Percentiles rank a stretch among this genome's conserved stretches.
Conservation (phyloP, 176 grass and related monocot genomes). For the Pontederia crassipes region DNA sequence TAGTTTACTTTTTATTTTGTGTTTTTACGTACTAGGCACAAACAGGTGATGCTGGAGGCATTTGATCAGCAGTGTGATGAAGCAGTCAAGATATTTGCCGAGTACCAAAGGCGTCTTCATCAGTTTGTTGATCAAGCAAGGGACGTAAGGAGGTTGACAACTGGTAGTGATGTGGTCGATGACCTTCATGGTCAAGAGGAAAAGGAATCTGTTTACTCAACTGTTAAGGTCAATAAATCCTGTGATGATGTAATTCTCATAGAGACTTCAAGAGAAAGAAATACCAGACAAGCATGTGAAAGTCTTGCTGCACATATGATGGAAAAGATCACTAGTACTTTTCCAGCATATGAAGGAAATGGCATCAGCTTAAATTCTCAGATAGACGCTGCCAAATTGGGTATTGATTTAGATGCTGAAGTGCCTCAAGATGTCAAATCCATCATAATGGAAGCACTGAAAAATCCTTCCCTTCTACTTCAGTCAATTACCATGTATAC, state of each 20-base stretch:
- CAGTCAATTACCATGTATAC: conserved; percentile 69
- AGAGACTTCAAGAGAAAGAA: conserved; percentile 71
- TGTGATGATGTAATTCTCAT: conserved; percentile 58
- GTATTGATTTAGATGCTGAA: conserved; percentile 83
- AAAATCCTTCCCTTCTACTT: conserved; percentile 69
- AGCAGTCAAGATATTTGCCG: conserved; percentile 87
- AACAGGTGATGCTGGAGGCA: conserved; percentile 81
- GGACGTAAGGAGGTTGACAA: conserved; percentile 59
- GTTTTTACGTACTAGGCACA: conserved; percentile 52
- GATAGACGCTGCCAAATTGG: conserved; percentile 66
- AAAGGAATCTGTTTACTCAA: conserved; percentile 61
- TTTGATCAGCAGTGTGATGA: conserved; percentile 93
- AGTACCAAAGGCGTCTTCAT: conserved; percentile 84
- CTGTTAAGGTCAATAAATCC: conserved; percentile 55
- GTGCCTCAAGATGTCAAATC: conserved; percentile 71
- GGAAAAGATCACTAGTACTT: conserved; percentile 61
- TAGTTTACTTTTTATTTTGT: conserved; percentile 4
- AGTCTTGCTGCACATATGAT: conserved; percentile 65
- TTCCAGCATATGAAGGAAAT: conserved; percentile 85
- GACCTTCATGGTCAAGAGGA: conserved; percentile 50
- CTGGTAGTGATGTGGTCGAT: conserved; percentile 45
- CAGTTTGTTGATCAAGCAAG: conserved; percentile 92
- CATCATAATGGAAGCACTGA: conserved; percentile 64
- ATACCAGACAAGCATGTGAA: conserved; percentile 74
- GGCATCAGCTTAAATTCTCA: conserved; percentile 80